phyloP scores from a whole-genome alignment of 164 flowering plant genomes.

The Nymphaea thermarum region DNA sequence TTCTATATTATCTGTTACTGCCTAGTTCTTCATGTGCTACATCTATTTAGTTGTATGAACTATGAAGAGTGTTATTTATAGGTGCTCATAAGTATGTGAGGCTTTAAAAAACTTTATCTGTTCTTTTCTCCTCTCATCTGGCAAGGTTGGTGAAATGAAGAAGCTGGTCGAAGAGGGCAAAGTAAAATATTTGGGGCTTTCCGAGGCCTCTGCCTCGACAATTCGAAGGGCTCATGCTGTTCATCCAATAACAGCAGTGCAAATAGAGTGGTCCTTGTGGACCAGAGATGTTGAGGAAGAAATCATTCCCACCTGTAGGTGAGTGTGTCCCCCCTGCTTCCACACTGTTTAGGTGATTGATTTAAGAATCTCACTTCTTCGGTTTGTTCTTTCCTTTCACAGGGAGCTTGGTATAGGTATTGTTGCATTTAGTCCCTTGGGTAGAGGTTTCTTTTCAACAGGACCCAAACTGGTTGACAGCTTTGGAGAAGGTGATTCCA shows the following conservation, averaged over 20 bases:
- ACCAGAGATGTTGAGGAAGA: constrained; percentile 45
- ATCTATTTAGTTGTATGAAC: too few relatives aligned
- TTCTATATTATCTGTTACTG: too few relatives aligned
- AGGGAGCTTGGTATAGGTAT: constrained; percentile 11
- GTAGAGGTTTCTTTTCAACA: constrained; percentile 5
- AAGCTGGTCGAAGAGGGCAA: constrained; percentile 55
- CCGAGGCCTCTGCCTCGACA: constrained; percentile 47
- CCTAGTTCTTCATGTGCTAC: too few relatives aligned
- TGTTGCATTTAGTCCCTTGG: constrained; percentile 8
- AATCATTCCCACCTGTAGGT: constrained; percentile 49
- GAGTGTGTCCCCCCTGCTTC: too few relatives aligned
- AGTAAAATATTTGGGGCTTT: constrained; percentile 46
- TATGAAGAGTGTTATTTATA: too few relatives aligned
- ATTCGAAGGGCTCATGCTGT: constrained; percentile 48
- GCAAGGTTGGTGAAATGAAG: constrained; percentile 37
- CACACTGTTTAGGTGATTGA: background rate
- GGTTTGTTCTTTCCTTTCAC: background rate
- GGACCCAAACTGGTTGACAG: constrained; percentile 7
- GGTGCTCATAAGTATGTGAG: too few relatives aligned
- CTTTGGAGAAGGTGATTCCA: background rate
- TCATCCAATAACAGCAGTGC: constrained; percentile 51
- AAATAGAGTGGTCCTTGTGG: constrained; percentile 52
- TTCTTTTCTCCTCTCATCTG: background rate
- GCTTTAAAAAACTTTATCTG: background rate
- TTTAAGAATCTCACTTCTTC: background rate